Conservation (phyloP, 192 early-diverging fungal genomes). For the Globomyces pollinis-pini region DNA sequence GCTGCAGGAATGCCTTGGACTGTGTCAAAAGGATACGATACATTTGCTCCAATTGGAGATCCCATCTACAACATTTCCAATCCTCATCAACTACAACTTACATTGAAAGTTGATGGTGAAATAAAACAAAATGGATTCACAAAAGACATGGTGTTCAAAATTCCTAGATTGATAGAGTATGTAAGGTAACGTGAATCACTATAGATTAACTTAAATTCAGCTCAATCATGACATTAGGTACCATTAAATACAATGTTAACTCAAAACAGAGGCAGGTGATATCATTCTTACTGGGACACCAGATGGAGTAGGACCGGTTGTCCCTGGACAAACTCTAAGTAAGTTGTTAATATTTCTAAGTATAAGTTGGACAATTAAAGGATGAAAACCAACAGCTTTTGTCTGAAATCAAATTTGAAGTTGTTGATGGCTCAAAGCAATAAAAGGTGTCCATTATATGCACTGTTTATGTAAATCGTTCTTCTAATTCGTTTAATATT, state of each 20-base stretch:
- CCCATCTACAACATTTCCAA: conserved; percentile 59
- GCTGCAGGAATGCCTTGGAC: conserved; percentile 50
- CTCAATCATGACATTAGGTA: too few relatives aligned
- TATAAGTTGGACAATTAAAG: too few relatives aligned
- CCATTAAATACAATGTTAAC: too few relatives aligned
- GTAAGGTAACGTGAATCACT: conserved; percentile 84
- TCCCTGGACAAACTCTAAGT: conserved; percentile 61
- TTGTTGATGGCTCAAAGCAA: neutral
- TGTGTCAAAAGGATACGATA: conserved; percentile 89
- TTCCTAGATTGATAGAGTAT: conserved; percentile 72
- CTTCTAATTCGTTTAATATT: neutral
- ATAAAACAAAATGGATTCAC: conserved; percentile 79
- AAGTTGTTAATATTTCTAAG: neutral
- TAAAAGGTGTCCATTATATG: neutral
- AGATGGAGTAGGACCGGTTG: conserved; percentile 75
- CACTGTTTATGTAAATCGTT: neutral
- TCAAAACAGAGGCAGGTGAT: conserved; percentile 83
- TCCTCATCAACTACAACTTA: conserved; percentile 65
- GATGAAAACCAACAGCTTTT: neutral
- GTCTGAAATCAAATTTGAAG: conserved; percentile 8
- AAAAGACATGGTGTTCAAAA: conserved; percentile 88
- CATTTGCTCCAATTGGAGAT: conserved; percentile 80
- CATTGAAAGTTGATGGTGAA: conserved; percentile 66
- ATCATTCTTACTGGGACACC: conserved; percentile 85
- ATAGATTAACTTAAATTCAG: too few relatives aligned